These are phyloP conservation scores for Penicillium ochrochloron DNA, from an alignment of 495 filamentous ascomycete genomes.

Conservation along the genomic window DNA sequence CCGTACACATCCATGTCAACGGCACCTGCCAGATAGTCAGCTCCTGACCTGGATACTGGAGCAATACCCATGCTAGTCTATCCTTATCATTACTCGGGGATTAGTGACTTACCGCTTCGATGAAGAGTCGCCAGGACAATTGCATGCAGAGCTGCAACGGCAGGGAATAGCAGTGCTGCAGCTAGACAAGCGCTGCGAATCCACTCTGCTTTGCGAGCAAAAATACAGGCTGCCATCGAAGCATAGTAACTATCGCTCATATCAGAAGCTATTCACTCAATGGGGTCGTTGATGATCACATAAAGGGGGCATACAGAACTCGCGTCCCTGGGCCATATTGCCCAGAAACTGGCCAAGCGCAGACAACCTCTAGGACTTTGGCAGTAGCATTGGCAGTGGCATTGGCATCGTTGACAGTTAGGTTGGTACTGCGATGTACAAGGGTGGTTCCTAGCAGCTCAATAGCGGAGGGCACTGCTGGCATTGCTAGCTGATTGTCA, in stretches of 20 bases:
- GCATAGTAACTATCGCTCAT: constrained; percentile 56
- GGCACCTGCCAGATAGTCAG: constrained; percentile 43
- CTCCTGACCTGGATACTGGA: neutral
- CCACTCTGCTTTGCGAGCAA: constrained; percentile 61
- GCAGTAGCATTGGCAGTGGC: constrained; percentile 26
- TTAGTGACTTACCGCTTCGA: constrained; percentile 47
- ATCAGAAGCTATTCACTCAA: constrained; percentile 17
- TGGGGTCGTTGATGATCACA: neutral
- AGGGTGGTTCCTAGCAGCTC: constrained; percentile 35
- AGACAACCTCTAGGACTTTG: constrained; percentile 54
- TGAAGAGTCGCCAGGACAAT: constrained; percentile 61
- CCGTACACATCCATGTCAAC: constrained; percentile 70
- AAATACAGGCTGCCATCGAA: constrained; percentile 59
- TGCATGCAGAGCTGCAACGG: constrained; percentile 62
- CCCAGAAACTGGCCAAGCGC: constrained; percentile 64
- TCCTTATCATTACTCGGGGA: neutral
- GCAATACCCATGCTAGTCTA: neutral
- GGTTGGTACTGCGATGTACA: constrained; percentile 31
- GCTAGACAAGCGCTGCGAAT: constrained; percentile 62
- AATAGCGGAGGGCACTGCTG: constrained; percentile 37
- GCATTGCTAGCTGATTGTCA: constrained; percentile 44
- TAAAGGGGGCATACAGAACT: constrained; percentile 50
- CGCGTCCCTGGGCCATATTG: constrained; percentile 63
- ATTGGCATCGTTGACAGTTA: constrained; percentile 32
- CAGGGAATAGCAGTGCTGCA: constrained; percentile 63